Base-by-base conservation (phyloP, 345 rosid genomes). In the Eucalyptus urophylla region DNA sequence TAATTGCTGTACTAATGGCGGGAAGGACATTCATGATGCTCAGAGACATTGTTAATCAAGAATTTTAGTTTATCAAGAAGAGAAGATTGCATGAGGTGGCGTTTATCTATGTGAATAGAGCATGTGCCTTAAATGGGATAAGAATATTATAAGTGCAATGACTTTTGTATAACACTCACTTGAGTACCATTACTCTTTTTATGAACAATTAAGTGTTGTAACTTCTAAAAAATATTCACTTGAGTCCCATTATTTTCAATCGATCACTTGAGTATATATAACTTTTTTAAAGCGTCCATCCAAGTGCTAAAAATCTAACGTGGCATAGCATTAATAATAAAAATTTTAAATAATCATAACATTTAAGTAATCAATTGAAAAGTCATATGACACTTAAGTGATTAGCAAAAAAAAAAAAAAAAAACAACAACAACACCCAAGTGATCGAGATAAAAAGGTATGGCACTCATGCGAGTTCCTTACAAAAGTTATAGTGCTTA, bases 131-230 rank as follows among this genome's bases (percentile, higher is more conserved):
- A 24, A 10, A 56, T 56, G 5, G 6, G 62, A 56, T 56, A 56
- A 56, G 62, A 8, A 24, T 24, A 24, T 4, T 24, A 56, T 10
- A 56, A 56, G 3, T 56, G 27, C 11, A 8, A 22, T 56, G 5
- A 22, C 13, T 56, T 56, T 22, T 0, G 27, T 22, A 56, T 51
- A 6, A 51, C 22, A 17, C 2, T 51, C 4, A 51, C 54, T 51
- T 51, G 54, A 51, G 1, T 7, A 51, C 22, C 54, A 51, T 51
- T 51, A 51, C 54, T 51, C 54, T 51, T 51, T 51, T 51, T 51
- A 51, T 16, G 54, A 51, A 51, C 8, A 51, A 4, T 17, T 51
- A 0, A 51, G 4, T 16, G 2, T 17, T 0, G 8, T 51, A 22
- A 51, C 54, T 51, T 51, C 8, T 17, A 17, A 51, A 51, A 51